Conservation (phyloP, 1,284 basidiomycete species). For the Sutorius eximius region DNA sequence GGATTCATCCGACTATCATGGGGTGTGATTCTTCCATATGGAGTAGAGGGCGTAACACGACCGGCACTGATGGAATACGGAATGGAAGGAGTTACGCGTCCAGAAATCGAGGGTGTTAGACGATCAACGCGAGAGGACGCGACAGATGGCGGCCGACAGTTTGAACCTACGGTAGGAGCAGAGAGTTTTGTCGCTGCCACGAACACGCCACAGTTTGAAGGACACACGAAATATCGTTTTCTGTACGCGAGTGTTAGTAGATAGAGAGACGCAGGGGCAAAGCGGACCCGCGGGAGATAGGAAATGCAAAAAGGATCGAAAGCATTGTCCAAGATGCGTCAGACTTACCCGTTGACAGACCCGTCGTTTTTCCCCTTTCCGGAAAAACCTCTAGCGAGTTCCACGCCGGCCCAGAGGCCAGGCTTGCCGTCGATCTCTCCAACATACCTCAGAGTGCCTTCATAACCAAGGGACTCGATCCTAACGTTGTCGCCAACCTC, state of each 20-base stretch:
- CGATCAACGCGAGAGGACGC: conserved; percentile 71
- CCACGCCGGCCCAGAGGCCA: conserved; percentile 89
- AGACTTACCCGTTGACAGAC: conserved; percentile 79
- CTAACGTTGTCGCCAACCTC: conserved; percentile 79
- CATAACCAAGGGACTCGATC: conserved; percentile 83
- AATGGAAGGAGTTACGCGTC: conserved; percentile 47
- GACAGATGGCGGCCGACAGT: conserved; percentile 74
- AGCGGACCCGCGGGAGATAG: background rate
- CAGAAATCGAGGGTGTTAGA: conserved; percentile 47
- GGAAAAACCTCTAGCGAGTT: conserved; percentile 78
- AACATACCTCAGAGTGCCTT: conserved; percentile 77
- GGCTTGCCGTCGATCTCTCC: conserved; percentile 85
- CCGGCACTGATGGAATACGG: conserved; percentile 43
- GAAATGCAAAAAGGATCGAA: background rate
- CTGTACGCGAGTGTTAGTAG: conserved; percentile 38
- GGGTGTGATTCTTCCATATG: conserved; percentile 41
- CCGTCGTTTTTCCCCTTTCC: conserved; percentile 99
- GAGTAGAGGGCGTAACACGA: conserved; percentile 46
- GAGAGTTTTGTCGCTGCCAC: conserved; percentile 82
- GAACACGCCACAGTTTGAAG: conserved; percentile 88
- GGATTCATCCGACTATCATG: conserved; percentile 26
- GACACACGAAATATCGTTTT: conserved; percentile 85
- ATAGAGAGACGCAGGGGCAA: background rate
- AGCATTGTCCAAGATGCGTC: background rate
- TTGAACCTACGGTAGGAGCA: conserved; percentile 61